These are phyloP conservation scores for Lagenidium sp. DNA, from an alignment of 352 stramenopile genomes.

Conservation along the genomic window DNA sequence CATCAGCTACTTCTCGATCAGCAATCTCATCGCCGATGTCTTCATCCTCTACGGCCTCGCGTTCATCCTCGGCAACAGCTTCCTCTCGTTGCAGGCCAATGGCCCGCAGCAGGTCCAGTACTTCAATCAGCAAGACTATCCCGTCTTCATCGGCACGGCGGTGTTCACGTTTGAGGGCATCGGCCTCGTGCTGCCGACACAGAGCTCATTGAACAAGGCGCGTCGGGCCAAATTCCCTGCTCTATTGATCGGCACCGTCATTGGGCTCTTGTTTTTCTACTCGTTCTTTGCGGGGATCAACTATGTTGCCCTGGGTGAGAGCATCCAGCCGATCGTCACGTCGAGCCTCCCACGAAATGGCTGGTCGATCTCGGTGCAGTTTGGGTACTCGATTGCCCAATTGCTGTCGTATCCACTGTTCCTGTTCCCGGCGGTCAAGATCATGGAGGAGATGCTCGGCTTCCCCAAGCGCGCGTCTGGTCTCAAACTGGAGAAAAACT, in stretches of 20 bases:
- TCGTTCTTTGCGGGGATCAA: constrained; percentile 74
- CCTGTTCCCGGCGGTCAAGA: constrained; percentile 73
- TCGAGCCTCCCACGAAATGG: constrained; percentile 62
- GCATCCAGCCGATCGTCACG: constrained; percentile 58
- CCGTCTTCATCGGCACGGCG: constrained; percentile 71
- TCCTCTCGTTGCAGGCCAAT: constrained; percentile 38
- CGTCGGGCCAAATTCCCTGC: constrained; percentile 55
- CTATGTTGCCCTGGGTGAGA: constrained; percentile 65
- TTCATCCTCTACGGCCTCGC: constrained; percentile 78
- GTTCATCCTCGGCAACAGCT: constrained; percentile 69
- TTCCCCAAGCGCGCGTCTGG: constrained; percentile 57
- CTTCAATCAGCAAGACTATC: constrained; percentile 67
- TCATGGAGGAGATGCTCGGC: constrained; percentile 77
- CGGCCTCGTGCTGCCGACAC: constrained; percentile 66
- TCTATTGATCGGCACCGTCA: constrained; percentile 50
- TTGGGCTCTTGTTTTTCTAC: constrained; percentile 73
- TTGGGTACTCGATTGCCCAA: constrained; percentile 68
- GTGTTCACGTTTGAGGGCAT: constrained; percentile 83
- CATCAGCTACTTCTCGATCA: constrained; percentile 84
- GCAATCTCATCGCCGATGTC: constrained; percentile 74
- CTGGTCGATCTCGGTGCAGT: constrained; percentile 70
- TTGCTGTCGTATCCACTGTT: constrained; percentile 76
- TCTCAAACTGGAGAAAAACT: constrained; percentile 68
- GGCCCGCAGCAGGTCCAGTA: constrained; percentile 40
- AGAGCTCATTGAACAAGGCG: constrained; percentile 48